Evolutionary conservation across 345 rosid species (phyloP), one percentile per base, ranked within the genome.

Genomic region (Mangifera indica): DNA sequence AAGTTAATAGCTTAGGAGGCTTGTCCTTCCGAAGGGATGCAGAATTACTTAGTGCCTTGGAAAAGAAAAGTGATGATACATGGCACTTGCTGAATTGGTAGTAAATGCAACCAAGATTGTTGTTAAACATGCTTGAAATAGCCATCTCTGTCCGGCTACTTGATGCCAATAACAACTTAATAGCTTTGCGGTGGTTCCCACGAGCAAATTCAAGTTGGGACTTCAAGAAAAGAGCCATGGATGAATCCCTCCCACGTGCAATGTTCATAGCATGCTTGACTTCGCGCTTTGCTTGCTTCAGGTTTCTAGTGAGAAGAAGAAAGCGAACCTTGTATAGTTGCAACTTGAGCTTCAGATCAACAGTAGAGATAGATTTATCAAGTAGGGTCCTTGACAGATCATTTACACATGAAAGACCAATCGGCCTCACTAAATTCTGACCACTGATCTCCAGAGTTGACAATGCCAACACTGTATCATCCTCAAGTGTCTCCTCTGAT

Each of bases 121-220:
- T 96, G 84, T 88, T 86, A 62, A 89, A 81, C 87, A 87, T 89
- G 88, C 92, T 88, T 66, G 96, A 81, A 63, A 85, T 80, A 61
- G 88, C 94, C 72, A 80, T 79, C 67, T 93, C 96, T 10, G 87
- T 77, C 48, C 83, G 87, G 65, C 87, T 87, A 78, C 87, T 83
- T 32, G 93, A 88, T 64, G 95, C 97, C 87, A 88, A 72, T 81
- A 96, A 76, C 72, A 96, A 88, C 87, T 89, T 96, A 73, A 93
- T 91, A 61, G 99, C 99, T 81, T 96, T 96, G 9, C 89, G 91
- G 67, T 87, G 87, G 81, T 96, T 93, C 22, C 99, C 92, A 80
- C 91, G 98, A 79, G 97, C 91, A 87, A 87, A 88, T 81, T 96
- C 99, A 74, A 96, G 91, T 88, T 96, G 91, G 72, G 99, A 87